Percentiles rank a stretch among this genome's conserved stretches.
Conservation (phyloP, 352 stramenopile species). For the Phytophthora pseudosyringae region DNA sequence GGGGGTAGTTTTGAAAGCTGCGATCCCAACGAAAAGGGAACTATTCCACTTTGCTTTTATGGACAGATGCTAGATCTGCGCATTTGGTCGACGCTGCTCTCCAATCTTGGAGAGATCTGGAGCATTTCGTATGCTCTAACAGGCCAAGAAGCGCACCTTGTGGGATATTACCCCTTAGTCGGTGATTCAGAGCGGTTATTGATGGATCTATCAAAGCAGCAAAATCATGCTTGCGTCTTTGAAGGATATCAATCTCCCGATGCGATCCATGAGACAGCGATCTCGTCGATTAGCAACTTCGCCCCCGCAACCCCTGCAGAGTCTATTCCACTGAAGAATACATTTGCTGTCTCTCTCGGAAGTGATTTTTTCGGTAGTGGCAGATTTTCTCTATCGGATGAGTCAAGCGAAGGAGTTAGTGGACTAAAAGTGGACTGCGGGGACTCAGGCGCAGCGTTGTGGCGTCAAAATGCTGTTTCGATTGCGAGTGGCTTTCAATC, state of each 20-base stretch:
- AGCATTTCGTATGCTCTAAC: slow-evolving; percentile 41
- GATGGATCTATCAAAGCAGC: slow-evolving; percentile 69
- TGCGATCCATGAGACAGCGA: slow-evolving; percentile 23
- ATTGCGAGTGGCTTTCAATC: slow-evolving; percentile 64
- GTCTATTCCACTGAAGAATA: slow-evolving; percentile 48
- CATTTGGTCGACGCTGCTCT: slow-evolving; percentile 58
- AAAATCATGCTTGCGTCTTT: slow-evolving; percentile 78
- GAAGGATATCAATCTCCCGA: slow-evolving; percentile 46
- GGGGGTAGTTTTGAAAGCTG: slow-evolving; percentile 55
- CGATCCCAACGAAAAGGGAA: slow-evolving; percentile 24
- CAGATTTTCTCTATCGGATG: slow-evolving; percentile 44
- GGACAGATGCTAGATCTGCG: slow-evolving; percentile 74
- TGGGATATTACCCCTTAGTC: slow-evolving; percentile 83
- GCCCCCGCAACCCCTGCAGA: slow-evolving; percentile 31
- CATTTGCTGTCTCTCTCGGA: slow-evolving; percentile 47
- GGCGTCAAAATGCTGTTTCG: slow-evolving; percentile 48
- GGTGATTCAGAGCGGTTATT: slow-evolving; percentile 67
- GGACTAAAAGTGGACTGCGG: slow-evolving; percentile 37
- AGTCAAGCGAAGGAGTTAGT: slow-evolving; percentile 13
- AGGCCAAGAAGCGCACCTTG: slow-evolving; percentile 50
- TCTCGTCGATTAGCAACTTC: slow-evolving; percentile 38
- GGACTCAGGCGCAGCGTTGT: slow-evolving; percentile 50
- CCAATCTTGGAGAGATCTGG: slow-evolving; percentile 40
- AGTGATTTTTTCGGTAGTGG: slow-evolving; percentile 52
- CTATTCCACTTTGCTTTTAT: slow-evolving; percentile 53